These are phyloP conservation scores for Oryza punctata DNA, from an alignment of 176 grass and related monocot species.

Conservation along the genomic window DNA sequence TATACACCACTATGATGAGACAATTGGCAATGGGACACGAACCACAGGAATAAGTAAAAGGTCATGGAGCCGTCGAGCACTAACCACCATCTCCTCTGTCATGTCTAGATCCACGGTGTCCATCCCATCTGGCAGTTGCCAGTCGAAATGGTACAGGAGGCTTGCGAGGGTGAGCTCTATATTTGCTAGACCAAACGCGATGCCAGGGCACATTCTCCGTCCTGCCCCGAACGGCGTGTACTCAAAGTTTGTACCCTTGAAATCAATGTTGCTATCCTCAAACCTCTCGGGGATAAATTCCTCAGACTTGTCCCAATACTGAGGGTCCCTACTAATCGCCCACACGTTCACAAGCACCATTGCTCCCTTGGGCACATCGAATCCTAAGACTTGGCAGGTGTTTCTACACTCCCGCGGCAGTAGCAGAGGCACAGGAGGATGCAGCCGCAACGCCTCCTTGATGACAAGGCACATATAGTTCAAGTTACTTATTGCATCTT, in stretches of 20 bases:
- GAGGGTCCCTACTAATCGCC: conserved; percentile 36
- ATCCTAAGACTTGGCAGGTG: conserved; percentile 34
- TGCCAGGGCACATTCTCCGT: background rate
- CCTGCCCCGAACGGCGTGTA: background rate
- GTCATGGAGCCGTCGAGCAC: background rate
- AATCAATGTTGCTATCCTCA: background rate
- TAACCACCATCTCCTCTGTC: background rate
- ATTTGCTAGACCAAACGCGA: background rate
- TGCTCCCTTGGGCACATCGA: conserved; percentile 16
- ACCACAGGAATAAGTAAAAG: background rate
- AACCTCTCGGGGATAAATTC: conserved; percentile 33
- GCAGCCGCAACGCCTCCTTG: conserved; percentile 43
- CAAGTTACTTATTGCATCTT: background rate
- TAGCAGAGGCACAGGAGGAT: conserved; percentile 8
- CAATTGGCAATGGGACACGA: background rate
- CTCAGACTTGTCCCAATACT: conserved; percentile 7
- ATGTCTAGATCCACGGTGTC: background rate
- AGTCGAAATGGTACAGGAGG: background rate
- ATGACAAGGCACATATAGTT: conserved; percentile 40
- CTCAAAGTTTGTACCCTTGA: background rate
- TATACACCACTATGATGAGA: background rate
- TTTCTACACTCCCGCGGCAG: conserved; percentile 8
- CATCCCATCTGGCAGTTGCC: background rate
- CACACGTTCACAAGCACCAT: conserved; percentile 42
- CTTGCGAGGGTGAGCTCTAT: background rate